Base-by-base conservation (phyloP, 495 filamentous ascomycete species). In the Platismatia glauca region DNA sequence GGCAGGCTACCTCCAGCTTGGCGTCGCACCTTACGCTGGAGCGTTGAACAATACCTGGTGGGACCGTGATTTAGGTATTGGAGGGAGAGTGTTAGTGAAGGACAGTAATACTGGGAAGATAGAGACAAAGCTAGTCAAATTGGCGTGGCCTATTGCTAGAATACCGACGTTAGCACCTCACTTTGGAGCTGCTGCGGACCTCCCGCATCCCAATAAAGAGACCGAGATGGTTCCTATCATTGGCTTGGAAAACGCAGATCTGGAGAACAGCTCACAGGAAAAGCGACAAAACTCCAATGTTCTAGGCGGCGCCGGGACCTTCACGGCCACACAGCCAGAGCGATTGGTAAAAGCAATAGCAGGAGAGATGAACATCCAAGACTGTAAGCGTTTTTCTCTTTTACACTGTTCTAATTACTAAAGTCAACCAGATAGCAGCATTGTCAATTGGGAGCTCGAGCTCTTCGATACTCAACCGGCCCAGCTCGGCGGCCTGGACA, bases 361-460 rank as follows among this genome's bases (percentile, higher is more conserved):
- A 27, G 76, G 76, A 7, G 82, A 94, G 69, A 81, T 97, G 37
- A 79, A 78, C 7, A 84, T 96, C 65, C 76, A 78, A 16, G 84
- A 91, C 69, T 79, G 79, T 75, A 76, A 75, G 58, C 37, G 29
- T 56, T 50, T 4, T 35, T 11, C 24, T 44, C 9, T 44, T 35
- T 27, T 27, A 16, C 29, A 6, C 12, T 27, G 50, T 29, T 33
- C 15, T 35, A 31, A 20, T 31, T 0, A 37, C 53, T 44, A 24
- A 64, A 13, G 31, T 57, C 22, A 13, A 29, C 5, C 58, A 63
- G 74, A 80, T 67, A 79, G 74, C 73, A 82, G 77, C 59, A 96
- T 98, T 63, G 75, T 97, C 33, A 93, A 90, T 73, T 98, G 94
- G 94, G 94, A 98, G 69, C 83, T 97, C n/a, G 94, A 98, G 73